These are phyloP conservation scores for Arabidopsis arenosa DNA, from an alignment of 345 rosid genomes.

Conservation along the genomic window DNA sequence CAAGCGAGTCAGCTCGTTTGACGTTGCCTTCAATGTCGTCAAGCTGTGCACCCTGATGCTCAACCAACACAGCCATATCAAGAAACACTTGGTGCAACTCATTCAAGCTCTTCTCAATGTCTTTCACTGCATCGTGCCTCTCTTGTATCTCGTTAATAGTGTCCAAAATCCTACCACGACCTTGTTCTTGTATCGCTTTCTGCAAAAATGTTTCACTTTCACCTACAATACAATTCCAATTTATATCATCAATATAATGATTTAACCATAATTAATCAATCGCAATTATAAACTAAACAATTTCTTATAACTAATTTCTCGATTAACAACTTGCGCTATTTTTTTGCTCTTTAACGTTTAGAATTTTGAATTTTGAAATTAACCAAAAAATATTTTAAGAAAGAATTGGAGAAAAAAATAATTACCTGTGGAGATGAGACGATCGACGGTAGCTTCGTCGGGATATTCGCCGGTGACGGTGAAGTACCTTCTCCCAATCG, in stretches of 20 bases:
- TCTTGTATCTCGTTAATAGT: constrained; percentile 82
- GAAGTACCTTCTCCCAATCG: constrained; percentile 78
- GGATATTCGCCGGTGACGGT: constrained; percentile 97
- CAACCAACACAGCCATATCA: constrained; percentile 79
- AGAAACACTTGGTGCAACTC: constrained; percentile 89
- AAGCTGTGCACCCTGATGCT: constrained; percentile 70
- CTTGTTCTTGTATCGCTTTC: constrained; percentile 91
- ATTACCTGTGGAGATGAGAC: constrained; percentile 85
- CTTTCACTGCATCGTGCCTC: constrained; percentile 88
- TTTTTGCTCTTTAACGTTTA: background rate
- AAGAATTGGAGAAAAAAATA: background rate
- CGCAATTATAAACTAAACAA: background rate
- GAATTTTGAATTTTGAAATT: constrained; percentile 7
- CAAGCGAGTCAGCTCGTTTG: constrained; percentile 64
- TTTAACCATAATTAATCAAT: background rate
- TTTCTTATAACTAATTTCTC: background rate
- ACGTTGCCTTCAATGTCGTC: constrained; percentile 78
- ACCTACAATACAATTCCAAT: constrained; percentile 49
- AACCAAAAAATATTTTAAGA: background rate
- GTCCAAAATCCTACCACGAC: constrained; percentile 75
- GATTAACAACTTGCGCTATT: constrained; percentile 17
- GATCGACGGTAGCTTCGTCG: constrained; percentile 78
- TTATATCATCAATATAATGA: background rate
- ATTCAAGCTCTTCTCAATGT: constrained; percentile 71
- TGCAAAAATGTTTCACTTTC: constrained; percentile 89